Evolutionary conservation across 805 yeast genomes (phyloP), one percentile per base, ranked within the genome.

Genomic region (Lachancea meyersii): DNA sequence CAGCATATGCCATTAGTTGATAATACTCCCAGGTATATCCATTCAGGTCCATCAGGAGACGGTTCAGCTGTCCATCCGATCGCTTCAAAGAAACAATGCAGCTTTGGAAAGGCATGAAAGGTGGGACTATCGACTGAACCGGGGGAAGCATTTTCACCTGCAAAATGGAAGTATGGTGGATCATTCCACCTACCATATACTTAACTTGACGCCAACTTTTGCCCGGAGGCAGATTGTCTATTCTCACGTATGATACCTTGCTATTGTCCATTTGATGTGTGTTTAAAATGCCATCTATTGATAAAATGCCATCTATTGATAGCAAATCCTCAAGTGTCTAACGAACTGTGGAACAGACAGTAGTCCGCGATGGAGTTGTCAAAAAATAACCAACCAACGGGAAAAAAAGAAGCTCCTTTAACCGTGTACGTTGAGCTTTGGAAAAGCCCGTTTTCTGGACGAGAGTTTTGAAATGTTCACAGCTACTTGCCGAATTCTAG

Each of bases 141-240:
- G 60, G 51, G 5, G 66, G 65, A 22, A 61, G 42, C 40, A 61
- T 34, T 45, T 53, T 60, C 20, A 61, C 61, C 40, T 59, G 53
- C 20, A 58, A 27, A 14, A 61, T 51, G 41, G 52, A 53, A 11
- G 56, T 51, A 42, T 59, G 60, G 39, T 57, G 61, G 24, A 61
- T 51, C 32, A 61, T 56, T 3, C 64, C 62, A 23, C 65, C 64
- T 11, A 61, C 52, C 34, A 60, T 45, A 44, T 61, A 61, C 40
- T 55, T 55, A 13, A 61, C 52, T 38, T 61, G 61, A 36, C 57
- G 56, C 66, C 66, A 61, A 21, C 49, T 54, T 46, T 61, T 60
- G 10, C 59, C 60, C 20, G 62, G 63, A 23, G 66, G 66, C 20
- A 61, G 35, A 47, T 61, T 60, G 41, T 61, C 65, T 14, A 61